phyloP scores from a whole-genome alignment of 2,329 filamentous ascomycete genomes.

The Neofusicoccum umdonicola region DNA sequence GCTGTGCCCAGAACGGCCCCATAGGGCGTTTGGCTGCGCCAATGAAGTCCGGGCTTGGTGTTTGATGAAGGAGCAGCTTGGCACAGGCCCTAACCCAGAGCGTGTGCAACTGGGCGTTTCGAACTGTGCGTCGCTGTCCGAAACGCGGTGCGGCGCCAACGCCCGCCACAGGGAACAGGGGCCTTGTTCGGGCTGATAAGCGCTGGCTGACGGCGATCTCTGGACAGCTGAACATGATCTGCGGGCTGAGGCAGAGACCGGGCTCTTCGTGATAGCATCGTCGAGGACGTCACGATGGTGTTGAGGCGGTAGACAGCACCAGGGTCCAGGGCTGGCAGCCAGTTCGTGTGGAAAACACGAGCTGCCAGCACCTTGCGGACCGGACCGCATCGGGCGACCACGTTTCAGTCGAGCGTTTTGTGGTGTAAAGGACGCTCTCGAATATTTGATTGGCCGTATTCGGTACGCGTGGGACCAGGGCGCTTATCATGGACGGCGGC shows the following conservation, averaged over 20 bases:
- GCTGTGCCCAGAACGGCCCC: not conserved
- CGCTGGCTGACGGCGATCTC: not conserved
- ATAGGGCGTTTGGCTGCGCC: not conserved
- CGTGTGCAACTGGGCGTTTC: constrained; percentile 4
- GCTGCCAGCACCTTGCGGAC: not conserved
- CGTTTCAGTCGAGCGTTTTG: not conserved
- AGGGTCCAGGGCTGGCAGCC: not conserved
- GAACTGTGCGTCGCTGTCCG: not conserved
- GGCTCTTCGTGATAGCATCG: too few species aligned
- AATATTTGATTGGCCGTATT: constrained; percentile 3
- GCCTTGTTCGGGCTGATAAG: not conserved
- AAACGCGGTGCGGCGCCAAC: not conserved
- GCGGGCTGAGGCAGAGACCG: not conserved
- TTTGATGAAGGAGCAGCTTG: constrained; percentile 11
- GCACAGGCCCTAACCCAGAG: not conserved
- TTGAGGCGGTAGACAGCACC: not conserved
- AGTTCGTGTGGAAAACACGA: not conserved
- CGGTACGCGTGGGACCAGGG: not conserved
- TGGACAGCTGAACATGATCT: not conserved
- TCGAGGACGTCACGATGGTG: not conserved
- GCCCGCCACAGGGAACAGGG: constrained; percentile 7
- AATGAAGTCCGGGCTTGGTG: constrained; percentile 2
- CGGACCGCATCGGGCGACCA: constrained; percentile 6
- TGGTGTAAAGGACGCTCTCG: not conserved
- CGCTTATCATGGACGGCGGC: not conserved